phyloP scores from a whole-genome alignment of 2,329 filamentous ascomycete species.

The Scedosporium minutisporum region DNA sequence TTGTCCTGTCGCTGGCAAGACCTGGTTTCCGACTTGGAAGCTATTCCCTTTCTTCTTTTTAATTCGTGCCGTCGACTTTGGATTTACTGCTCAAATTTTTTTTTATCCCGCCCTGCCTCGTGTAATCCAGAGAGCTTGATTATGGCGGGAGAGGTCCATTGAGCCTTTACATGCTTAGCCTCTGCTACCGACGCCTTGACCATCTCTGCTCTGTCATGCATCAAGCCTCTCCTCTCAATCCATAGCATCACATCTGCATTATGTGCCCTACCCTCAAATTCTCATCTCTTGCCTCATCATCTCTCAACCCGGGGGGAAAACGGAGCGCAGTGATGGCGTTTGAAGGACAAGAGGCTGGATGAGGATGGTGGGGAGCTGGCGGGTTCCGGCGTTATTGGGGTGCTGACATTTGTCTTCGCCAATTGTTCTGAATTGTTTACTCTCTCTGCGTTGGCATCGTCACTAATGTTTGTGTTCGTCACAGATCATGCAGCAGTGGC shows the following conservation, averaged over 20 bases:
- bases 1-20: not conserved
- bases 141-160: not conserved
- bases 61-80: not conserved
- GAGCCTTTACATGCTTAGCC: not conserved
- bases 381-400: not conserved
- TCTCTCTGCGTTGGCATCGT: conserved; percentile 4
- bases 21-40: not conserved
- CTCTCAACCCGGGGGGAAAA: too few species aligned
- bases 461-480: conserved; percentile 11
- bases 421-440: not conserved
- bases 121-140: too few species aligned
- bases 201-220: not conserved
- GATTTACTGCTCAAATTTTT: too few species aligned
- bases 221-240: not conserved
- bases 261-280: too few species aligned
- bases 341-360: not conserved
- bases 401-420: not conserved
- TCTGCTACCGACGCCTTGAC: not conserved
- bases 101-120: too few species aligned
- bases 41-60: not conserved
- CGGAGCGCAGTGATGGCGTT: too few species aligned
- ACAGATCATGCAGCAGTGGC: conserved; percentile 53
- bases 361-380: not conserved
- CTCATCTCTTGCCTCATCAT: too few species aligned
- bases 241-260: too few species aligned